A percentile compares a stretch with the other conserved stretches of the same genome.
phyloP scores from a whole-genome alignment of 1,139 yeast genomes.

The Blastobotrys proliferans region DNA sequence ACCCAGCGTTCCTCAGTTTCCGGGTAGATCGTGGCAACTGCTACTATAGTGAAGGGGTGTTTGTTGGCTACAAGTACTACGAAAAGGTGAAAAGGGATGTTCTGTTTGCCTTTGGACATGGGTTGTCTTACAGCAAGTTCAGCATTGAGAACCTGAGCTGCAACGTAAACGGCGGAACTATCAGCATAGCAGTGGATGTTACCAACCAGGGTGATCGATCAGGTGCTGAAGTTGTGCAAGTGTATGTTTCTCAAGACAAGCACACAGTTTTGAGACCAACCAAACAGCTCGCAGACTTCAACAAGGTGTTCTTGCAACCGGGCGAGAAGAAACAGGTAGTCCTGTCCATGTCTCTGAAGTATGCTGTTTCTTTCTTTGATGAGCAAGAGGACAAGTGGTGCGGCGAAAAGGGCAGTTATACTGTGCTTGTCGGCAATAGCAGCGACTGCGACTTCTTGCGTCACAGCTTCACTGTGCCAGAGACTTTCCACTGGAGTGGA shows the following conservation, averaged over 20 bases:
- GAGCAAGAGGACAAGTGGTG: slow-evolving; percentile 48
- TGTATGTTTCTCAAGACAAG: slow-evolving; percentile 41
- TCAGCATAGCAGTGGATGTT: slow-evolving; percentile 40
- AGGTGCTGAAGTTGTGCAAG: slow-evolving; percentile 48
- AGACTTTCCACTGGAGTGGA: slow-evolving; percentile 29
- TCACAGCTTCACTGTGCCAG: slow-evolving; percentile 28
- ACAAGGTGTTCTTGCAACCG: slow-evolving; percentile 43
- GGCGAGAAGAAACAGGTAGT: slow-evolving; percentile 41
- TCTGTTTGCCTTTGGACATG: slow-evolving; percentile 58
- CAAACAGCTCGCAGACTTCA: slow-evolving; percentile 55
- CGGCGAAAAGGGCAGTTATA: slow-evolving; percentile 47
- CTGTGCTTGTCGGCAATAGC: slow-evolving; percentile 45
- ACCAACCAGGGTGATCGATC: slow-evolving; percentile 41
- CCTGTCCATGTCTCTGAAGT: slow-evolving; percentile 41
- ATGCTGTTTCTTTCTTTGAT: slow-evolving; percentile 55
- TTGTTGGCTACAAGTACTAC: slow-evolving; percentile 57
- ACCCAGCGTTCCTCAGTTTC: slow-evolving; percentile 47
- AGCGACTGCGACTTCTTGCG: slow-evolving; percentile 31
- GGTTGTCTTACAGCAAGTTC: slow-evolving; percentile 54
- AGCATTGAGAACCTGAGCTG: slow-evolving; percentile 24
- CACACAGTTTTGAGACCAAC: slow-evolving; percentile 47
- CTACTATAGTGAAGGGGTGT: slow-evolving; percentile 53
- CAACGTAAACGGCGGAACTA: slow-evolving; percentile 31
- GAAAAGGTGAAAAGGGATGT: slow-evolving; percentile 47
- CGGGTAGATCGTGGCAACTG: slow-evolving; percentile 48